Evolutionary conservation across 2,329 filamentous ascomycete genomes (phyloP), one percentile per base, ranked within the genome.

Genomic region (Cadophora malorum): DNA sequence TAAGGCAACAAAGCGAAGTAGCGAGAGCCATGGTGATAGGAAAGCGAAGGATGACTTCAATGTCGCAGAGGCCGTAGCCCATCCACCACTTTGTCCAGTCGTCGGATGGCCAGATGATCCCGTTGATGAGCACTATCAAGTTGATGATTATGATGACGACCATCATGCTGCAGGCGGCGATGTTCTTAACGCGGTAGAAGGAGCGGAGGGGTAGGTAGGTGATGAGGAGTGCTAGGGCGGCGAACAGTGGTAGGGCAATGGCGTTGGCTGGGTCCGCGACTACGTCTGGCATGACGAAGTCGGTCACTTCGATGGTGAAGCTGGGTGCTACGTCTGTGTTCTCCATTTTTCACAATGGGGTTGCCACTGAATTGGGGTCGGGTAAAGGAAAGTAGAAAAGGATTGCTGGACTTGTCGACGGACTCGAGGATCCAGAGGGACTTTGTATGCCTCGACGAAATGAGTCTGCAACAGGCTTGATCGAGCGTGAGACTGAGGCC

Each of bases 61-160:
- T 79, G 76, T 92, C 90, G 78, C 90, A 92, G 67, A 90, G 84
- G 2, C 83, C 84, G 5, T 76, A 74, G 4, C 90, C 90, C 2
- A 66, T 64, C 83, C 84, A 92, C 83, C 85, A 91, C 6, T 79
- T 76, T 0, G 74, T 47, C 14, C 84, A 73, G 70, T 90, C 80
- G 70, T 90, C 86, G 8, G 81, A 85, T 0, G 85, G 83, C 90
- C 90, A 92, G 69, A 91, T 83, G 61, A 90, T 76, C 1, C 88
- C 81, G 74, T 92, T 91, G 80, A 88, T 77, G 70, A 88, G 81
- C 71, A 83, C 85, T 76, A 85, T 82, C 64, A 88, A 66, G 73
- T 90, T 90, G 67, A 83, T 76, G n/a, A 88, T 67, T 28, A 85
- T 78, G 64, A 86, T 79, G 82, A 86, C 90, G 62, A 81, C 74